Conservation (phyloP, 495 filamentous ascomycete species). For the Trichoderma virens region DNA sequence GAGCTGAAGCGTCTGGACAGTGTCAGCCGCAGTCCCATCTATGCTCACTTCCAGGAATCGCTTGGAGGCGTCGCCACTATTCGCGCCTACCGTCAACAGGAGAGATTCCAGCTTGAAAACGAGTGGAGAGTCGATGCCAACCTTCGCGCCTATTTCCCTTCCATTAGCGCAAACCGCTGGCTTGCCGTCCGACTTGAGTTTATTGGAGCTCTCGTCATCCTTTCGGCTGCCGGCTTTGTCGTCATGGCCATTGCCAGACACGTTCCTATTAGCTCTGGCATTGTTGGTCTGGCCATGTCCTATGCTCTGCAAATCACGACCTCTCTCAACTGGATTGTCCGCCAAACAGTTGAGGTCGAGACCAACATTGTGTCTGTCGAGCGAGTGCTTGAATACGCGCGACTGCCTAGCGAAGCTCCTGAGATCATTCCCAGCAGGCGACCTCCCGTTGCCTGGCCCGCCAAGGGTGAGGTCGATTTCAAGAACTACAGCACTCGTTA, state of each 20-base stretch:
- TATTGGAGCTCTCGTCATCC: slow-evolving; percentile 89
- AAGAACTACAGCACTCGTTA: slow-evolving; percentile 92
- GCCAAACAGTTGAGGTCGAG: slow-evolving; percentile 98
- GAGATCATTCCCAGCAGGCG: slow-evolving; percentile 85
- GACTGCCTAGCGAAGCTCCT: slow-evolving; percentile 87
- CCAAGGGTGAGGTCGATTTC: slow-evolving; percentile 83
- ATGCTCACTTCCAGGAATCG: slow-evolving; percentile 97
- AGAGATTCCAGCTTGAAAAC: slow-evolving; percentile 84
- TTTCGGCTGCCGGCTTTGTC: slow-evolving; percentile 74
- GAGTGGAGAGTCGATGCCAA: slow-evolving; percentile 98
- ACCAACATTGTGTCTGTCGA: slow-evolving; percentile 99
- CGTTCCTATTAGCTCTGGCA: slow-evolving; percentile 59
- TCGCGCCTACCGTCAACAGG: slow-evolving; percentile 84
- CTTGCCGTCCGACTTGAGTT: slow-evolving; percentile 93
- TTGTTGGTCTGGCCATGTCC: slow-evolving; percentile 92
- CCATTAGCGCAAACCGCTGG: slow-evolving; percentile 94
- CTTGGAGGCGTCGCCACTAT: slow-evolving; percentile 95
- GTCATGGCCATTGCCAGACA: slow-evolving; percentile 72
- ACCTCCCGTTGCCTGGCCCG: slow-evolving; percentile 86
- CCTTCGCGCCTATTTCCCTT: slow-evolving; percentile 90
- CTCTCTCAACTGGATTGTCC: slow-evolving; percentile 99
- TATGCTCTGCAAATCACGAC: slow-evolving; percentile 96
- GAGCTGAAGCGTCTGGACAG: slow-evolving; percentile 96
- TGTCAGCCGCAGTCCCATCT: slow-evolving; percentile 90
- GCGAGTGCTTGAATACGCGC: slow-evolving; percentile 92